Evolutionary conservation across 2,329 filamentous ascomycete species (phyloP), one percentile per base, ranked within the genome.

Genomic region (Atkinsonella hypoxylon): DNA sequence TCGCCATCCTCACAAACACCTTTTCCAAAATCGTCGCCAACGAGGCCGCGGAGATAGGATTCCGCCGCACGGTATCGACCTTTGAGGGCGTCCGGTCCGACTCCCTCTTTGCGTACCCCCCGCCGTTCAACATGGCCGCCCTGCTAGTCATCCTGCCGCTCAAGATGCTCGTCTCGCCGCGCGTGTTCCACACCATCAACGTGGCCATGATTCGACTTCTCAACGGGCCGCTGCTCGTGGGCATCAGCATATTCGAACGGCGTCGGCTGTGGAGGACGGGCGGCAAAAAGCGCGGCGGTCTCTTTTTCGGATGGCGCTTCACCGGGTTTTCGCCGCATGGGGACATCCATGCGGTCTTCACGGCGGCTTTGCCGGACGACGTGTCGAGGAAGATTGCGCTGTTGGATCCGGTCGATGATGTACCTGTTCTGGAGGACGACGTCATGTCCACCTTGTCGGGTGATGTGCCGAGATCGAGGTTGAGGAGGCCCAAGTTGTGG

Each of bases 61-160:
- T 86, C 62, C 78, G 83, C 6, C 76, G 83, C 42, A 81, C 83
- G 1, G 84, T 88, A 9, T 69, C 87, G 15, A 87, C 83, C 0
- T 84, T 87, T 55, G 83, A 87, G 65, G 83, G 83, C 31, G 84
- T 87, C 56, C 87, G 87, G 64, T 80, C 76, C 42, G 83, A 87
- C 59, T 79, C 82, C 8, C 75, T 87, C 32, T 86, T 86, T 60
- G 74, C 80, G 12, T 86, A 85, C 59, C 76, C 79, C 12, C 83
- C 83, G 0, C 83, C 83, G 0, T 83, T 85, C 64, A 88, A 88
- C 57, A 73, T 88, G 31, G 63, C 83, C 15, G 84, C 83, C 1
- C 69, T 87, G 17, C 50, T 79, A 26, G 60, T 81, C 32, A 69
- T 87, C 30, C 72, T 87, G 1, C 84, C 84, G 0, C 66, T 87